A percentile compares a stretch with the other conserved stretches of the same genome.
phyloP scores from a whole-genome alignment of 2,329 filamentous ascomycete genomes.

The Monosporascus sp. region DNA sequence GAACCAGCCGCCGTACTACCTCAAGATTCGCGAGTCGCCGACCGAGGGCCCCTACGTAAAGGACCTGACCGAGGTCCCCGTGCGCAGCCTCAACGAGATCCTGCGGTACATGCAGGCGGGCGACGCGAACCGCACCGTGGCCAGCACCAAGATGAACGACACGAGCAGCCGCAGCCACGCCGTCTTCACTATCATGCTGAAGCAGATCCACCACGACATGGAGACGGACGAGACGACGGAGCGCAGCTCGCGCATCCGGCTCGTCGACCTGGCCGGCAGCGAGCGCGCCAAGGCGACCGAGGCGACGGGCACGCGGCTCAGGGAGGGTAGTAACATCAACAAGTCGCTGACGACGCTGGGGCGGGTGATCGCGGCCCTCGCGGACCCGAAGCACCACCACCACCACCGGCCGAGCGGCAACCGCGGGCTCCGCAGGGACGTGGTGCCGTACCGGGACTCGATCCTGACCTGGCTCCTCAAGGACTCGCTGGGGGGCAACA shows the following conservation, averaged over 20 bases:
- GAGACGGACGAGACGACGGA: slow-evolving; percentile 98
- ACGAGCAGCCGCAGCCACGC: slow-evolving; percentile 94
- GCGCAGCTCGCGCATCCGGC: slow-evolving; percentile 83
- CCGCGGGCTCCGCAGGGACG: slow-evolving; percentile 40
- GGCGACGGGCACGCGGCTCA: slow-evolving; percentile 82
- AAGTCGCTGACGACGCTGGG: slow-evolving; percentile 95
- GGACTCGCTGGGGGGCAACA: slow-evolving; percentile 92
- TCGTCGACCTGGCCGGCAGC: slow-evolving; percentile 92
- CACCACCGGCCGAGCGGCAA: slow-evolving; percentile 41
- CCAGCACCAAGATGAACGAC: slow-evolving; percentile 99
- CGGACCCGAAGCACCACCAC: slow-evolving; percentile 56
- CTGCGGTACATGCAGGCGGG: slow-evolving; percentile 86
- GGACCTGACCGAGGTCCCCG: slow-evolving; percentile 88
- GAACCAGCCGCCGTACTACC: slow-evolving; percentile 77
- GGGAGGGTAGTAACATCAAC: slow-evolving; percentile 98
- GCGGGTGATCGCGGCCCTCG: slow-evolving; percentile 88
- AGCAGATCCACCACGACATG: slow-evolving; percentile 96
- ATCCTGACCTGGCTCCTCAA: slow-evolving; percentile 82
- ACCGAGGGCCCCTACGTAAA: slow-evolving; percentile 96
- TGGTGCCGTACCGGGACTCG: slow-evolving; percentile 90
- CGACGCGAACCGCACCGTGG: slow-evolving; percentile 80
- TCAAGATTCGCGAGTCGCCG: slow-evolving; percentile 94
- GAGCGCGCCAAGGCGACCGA: slow-evolving; percentile 94
- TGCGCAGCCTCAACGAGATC: slow-evolving; percentile 81
- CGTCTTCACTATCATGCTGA: slow-evolving; percentile 96